phyloP scores from a whole-genome alignment of 2,329 filamentous ascomycete species.

The Clonostachys byssicola region DNA sequence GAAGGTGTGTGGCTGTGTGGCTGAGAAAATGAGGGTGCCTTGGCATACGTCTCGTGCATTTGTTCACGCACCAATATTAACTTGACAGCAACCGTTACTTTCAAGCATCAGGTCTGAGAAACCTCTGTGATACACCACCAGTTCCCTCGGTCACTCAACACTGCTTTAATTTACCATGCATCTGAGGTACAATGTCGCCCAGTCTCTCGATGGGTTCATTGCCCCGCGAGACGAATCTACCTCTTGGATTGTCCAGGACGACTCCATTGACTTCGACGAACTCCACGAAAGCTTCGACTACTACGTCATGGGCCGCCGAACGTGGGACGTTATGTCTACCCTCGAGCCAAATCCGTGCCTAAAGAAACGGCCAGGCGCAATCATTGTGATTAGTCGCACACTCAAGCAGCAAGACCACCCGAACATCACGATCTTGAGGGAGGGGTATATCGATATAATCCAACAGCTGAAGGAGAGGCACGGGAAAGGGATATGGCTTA shows the following conservation, averaged over 20 bases:
- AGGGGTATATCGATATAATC: slow-evolving; percentile 10
- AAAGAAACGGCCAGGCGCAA: slow-evolving; percentile 5
- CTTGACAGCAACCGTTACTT: no score
- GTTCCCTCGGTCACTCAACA: no score
- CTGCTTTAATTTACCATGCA: neutral
- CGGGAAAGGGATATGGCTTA: slow-evolving; percentile 23
- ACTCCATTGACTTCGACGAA: slow-evolving; percentile 20
- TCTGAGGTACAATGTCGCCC: slow-evolving; percentile 24
- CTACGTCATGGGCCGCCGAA: slow-evolving; percentile 29
- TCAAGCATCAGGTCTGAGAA: no score
- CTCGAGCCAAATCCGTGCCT: slow-evolving; percentile 13
- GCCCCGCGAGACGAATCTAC: slow-evolving; percentile 18
- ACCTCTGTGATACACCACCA: no score
- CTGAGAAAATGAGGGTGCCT: no score
- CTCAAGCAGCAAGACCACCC: slow-evolving; percentile 11
- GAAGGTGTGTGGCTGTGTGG: no score
- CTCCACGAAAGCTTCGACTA: slow-evolving; percentile 21
- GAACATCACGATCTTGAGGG: slow-evolving; percentile 13
- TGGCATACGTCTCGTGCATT: no score
- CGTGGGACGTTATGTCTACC: slow-evolving; percentile 19
- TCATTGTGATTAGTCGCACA: slow-evolving; percentile 20
- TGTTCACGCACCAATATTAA: no score
- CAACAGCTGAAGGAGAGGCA: slow-evolving; percentile 9
- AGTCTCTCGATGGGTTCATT: slow-evolving; percentile 27
- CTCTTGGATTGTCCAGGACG: slow-evolving; percentile 22